phyloP scores from a whole-genome alignment of 345 rosid species.

The Lepidium africanum region DNA sequence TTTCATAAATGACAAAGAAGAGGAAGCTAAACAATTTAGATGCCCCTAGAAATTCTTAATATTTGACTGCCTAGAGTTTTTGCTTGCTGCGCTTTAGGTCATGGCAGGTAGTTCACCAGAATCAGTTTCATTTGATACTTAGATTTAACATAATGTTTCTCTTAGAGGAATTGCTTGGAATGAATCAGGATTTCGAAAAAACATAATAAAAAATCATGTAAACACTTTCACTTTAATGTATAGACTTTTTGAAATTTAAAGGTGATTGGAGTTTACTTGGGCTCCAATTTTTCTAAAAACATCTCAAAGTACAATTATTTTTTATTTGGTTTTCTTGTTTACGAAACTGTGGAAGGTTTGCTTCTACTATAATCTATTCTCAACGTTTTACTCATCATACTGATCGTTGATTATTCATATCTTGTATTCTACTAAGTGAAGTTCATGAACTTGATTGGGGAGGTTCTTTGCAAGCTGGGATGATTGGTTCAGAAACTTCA shows the following conservation, averaged over 20 bases:
- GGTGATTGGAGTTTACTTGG: not conserved
- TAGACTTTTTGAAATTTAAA: not conserved
- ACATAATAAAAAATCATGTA: not conserved
- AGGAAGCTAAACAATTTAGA: too few species aligned
- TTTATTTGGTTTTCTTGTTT: too few species aligned
- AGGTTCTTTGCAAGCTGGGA: slow-evolving; percentile 26
- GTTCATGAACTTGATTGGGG: slow-evolving; percentile 48
- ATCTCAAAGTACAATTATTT: too few species aligned
- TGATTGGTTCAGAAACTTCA: slow-evolving; percentile 57
- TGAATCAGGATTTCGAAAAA: too few species aligned
- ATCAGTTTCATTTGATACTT: not conserved
- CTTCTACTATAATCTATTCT: not conserved
- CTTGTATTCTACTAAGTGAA: slow-evolving; percentile 15
- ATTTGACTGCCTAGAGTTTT: too few species aligned
- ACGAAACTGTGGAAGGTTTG: slow-evolving; percentile 39
- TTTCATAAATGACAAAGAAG: too few species aligned
- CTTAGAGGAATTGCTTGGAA: too few species aligned
- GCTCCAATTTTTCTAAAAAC: not conserved
- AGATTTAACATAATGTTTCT: too few species aligned
- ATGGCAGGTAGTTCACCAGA: not conserved
- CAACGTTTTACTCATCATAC: not conserved
- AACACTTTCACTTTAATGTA: not conserved
- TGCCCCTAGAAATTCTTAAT: too few species aligned
- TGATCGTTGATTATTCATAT: not conserved
- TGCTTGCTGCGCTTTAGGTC: too few species aligned